Evolutionary conservation across 2,329 filamentous ascomycete genomes (phyloP), one percentile per base, ranked within the genome.

Genomic region (Aspergillus novofumigatus): DNA sequence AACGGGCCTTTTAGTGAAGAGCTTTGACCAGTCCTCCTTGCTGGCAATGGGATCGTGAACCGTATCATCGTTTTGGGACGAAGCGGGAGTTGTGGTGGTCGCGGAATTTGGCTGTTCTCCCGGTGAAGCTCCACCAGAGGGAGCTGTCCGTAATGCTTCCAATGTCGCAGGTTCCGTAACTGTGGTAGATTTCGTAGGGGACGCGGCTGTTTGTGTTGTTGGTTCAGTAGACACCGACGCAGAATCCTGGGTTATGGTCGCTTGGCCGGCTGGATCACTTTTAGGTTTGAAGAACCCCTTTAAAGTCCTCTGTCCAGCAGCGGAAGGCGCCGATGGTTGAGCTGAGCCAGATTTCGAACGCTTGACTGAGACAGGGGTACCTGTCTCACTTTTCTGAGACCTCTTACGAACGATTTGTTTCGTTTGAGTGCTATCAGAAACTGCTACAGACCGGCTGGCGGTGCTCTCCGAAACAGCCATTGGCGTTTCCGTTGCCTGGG

Each of bases 21-120:
- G 80, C 69, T 88, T 92, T 4, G 86, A 87, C 94, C 94, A 97
- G 23, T 88, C 88, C 68, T 94, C 88, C 70, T 91, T 93, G 49
- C 83, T 83, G 59, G 84, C 80, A 51, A 91, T 85, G 0, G 88
- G 87, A 64, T 92, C 89, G 28, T 77, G 69, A 59, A 88, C 80
- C 1, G 84, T 78, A 55, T 72, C 79, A 8, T 75, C 78, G 63
- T 56, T 67, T 57, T 69, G 68, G 28, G 72, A 67, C 50, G 67
- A 64, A 32, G 62, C 51, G 2, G 59, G 55, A 9, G 60, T 58
- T 32, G 57, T 26, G 1, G 58, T 50, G 8, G 49, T 51, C 17
- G 60, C 28, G 26, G 59, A 20, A 3, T 51, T 55, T 11, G 44
- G 44, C 23, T 47, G 44, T 14, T 47, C 44, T 26, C 11, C 23